Evolutionary conservation across 176 grass and related monocot genomes (phyloP).

Genomic region (Poa annua): DNA sequence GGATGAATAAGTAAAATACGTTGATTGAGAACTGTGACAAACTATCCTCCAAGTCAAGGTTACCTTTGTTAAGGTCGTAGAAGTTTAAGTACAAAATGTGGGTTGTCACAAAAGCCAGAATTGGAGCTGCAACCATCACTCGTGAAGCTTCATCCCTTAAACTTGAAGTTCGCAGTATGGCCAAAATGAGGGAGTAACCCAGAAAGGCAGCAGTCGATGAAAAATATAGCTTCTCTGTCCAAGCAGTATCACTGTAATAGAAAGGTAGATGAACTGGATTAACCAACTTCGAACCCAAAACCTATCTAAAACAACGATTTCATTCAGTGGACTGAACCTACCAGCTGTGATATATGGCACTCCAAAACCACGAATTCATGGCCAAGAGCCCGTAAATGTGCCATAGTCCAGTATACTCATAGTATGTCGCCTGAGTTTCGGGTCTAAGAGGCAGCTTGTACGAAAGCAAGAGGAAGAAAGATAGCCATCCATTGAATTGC

Average conservation of each 20-base stretch:
- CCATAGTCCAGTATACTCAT: conserved; percentile 87
- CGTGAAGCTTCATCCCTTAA: conserved; percentile 78
- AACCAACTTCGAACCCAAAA: not conserved
- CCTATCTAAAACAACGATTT: not conserved
- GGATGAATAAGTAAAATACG: not conserved
- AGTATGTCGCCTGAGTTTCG: conserved; percentile 69
- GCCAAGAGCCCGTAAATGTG: conserved; percentile 82
- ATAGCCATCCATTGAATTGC: conserved; percentile 92
- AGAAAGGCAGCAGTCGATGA: conserved; percentile 79
- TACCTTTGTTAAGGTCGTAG: conserved; percentile 84
- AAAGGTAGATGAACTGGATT: conserved; percentile 16
- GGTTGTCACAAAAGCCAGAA: conserved; percentile 91
- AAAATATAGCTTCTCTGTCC: conserved; percentile 74
- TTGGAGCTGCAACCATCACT: conserved; percentile 85
- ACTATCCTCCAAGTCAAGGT: conserved; percentile 7
- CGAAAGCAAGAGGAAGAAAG: conserved; percentile 79
- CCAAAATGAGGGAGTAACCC: conserved; percentile 78
- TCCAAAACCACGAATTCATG: conserved; percentile 98
- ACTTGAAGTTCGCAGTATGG: conserved; percentile 73
- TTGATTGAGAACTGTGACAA: not conserved
- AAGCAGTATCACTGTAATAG: conserved; percentile 68
- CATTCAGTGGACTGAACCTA: conserved; percentile 30
- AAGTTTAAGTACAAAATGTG: conserved; percentile 98
- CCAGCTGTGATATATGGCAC: conserved; percentile 92
- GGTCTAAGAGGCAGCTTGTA: conserved; percentile 85